Conservation (phyloP, 345 rosid species). For the Euclidium syriacum region DNA sequence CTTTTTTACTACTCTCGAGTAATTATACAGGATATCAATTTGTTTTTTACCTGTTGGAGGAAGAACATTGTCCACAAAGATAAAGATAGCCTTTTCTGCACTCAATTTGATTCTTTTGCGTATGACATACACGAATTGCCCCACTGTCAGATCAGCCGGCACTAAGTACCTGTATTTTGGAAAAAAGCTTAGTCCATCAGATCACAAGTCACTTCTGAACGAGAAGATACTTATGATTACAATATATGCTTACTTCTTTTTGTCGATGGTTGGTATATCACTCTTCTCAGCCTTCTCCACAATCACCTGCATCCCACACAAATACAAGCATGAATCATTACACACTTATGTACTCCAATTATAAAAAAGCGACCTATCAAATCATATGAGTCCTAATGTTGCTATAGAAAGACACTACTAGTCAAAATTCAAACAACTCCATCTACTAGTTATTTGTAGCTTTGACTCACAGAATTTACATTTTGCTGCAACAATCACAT, state of each 20-base stretch:
- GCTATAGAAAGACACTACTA: not conserved
- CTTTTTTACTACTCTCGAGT: too few species aligned
- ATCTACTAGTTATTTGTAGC: not conserved
- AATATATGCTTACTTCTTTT: constrained; percentile 57
- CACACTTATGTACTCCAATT: too few species aligned
- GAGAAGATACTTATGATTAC: not conserved
- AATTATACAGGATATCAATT: too few species aligned
- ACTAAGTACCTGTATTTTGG: constrained; percentile 56
- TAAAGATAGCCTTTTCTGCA: constrained; percentile 82
- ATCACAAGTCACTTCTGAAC: not conserved
- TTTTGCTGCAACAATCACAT: too few species aligned
- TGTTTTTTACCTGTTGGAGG: constrained; percentile 80
- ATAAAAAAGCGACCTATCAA: too few species aligned
- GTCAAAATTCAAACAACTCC: not conserved
- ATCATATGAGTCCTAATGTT: not conserved
- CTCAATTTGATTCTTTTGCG: constrained; percentile 82
- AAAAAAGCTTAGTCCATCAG: not conserved
- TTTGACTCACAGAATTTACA: not conserved
- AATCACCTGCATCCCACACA: constrained; percentile 51
- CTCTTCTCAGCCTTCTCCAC: constrained; percentile 83
- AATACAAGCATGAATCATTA: not conserved
- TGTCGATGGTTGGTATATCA: constrained; percentile 77
- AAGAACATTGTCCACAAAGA: constrained; percentile 77
- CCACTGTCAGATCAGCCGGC: constrained; percentile 82
- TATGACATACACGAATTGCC: constrained; percentile 84